Percentiles rank a stretch among this genome's conserved stretches.
phyloP scores from a whole-genome alignment of 1,284 basidiomycete genomes.

The Cryptococcus neoformans region DNA sequence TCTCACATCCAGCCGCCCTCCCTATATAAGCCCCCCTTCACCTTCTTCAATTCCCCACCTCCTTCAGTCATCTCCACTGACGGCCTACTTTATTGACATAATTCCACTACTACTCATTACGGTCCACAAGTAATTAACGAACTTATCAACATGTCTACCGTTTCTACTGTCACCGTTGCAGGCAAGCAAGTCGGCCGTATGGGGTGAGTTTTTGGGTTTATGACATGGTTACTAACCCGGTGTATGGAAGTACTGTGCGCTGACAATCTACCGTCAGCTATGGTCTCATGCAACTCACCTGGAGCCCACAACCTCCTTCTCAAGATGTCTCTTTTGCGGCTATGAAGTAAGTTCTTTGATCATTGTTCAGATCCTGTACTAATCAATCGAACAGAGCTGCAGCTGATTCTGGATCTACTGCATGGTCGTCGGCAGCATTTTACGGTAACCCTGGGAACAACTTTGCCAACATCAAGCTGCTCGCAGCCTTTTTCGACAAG shows the following conservation, averaged over 20 bases:
- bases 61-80: background rate
- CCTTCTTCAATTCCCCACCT: no score
- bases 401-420: conserved; percentile 56
- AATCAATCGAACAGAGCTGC: conserved; percentile 41
- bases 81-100: no score
- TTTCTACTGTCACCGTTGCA: conserved; percentile 20
- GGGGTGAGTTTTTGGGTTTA: conserved; percentile 17
- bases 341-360: conserved; percentile 52
- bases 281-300: conserved; percentile 60
- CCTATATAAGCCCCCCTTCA: no score
- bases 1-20: no score
- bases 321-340: conserved; percentile 60
- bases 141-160: conserved; percentile 1
- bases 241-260: background rate
- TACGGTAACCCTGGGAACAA: conserved; percentile 35
- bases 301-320: conserved; percentile 50
- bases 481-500: conserved; percentile 43
- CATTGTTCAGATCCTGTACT: background rate
- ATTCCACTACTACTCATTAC: no score
- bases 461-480: conserved; percentile 40
- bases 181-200: conserved; percentile 34
- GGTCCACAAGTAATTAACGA: no score
- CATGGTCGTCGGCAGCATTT: conserved; percentile 47
- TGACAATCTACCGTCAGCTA: conserved; percentile 1
- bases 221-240: background rate